phyloP scores from a whole-genome alignment of 2,329 filamentous ascomycete species.

The Ascocoryne sarcoides region DNA sequence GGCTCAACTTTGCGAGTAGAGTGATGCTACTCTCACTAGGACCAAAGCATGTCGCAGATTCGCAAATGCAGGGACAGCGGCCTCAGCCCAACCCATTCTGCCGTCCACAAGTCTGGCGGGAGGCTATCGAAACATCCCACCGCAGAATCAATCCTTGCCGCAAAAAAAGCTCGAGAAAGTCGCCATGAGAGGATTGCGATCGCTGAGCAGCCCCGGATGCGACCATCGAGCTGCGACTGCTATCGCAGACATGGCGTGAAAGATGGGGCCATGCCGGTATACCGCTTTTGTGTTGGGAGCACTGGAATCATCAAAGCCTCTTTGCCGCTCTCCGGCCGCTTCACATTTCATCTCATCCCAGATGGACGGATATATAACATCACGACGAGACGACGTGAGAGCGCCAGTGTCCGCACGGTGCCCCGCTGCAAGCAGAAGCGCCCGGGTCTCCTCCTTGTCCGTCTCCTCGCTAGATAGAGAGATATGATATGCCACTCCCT shows the following conservation, averaged over 20 bases:
- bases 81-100: background rate
- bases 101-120: background rate
- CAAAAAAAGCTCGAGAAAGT: background rate
- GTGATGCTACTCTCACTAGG: too few relatives aligned
- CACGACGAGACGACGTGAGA: too few relatives aligned
- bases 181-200: background rate
- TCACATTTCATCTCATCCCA: too few relatives aligned
- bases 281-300: background rate
- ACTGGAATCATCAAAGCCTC: background rate
- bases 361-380: too few relatives aligned
- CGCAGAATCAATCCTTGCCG: background rate
- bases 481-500: too few relatives aligned
- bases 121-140: background rate
- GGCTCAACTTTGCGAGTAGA: background rate
- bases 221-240: background rate
- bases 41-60: too few relatives aligned
- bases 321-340: background rate
- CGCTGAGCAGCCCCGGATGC: too few relatives aligned
- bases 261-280: background rate
- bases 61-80: too few relatives aligned
- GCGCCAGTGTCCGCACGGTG: too few relatives aligned
- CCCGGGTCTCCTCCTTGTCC: too few relatives aligned
- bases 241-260: background rate
- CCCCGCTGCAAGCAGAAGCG: too few relatives aligned
- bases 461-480: too few relatives aligned